phyloP scores from a whole-genome alignment of 768 basidiomycete species.

The Phlebiopsis flavidoalba region DNA sequence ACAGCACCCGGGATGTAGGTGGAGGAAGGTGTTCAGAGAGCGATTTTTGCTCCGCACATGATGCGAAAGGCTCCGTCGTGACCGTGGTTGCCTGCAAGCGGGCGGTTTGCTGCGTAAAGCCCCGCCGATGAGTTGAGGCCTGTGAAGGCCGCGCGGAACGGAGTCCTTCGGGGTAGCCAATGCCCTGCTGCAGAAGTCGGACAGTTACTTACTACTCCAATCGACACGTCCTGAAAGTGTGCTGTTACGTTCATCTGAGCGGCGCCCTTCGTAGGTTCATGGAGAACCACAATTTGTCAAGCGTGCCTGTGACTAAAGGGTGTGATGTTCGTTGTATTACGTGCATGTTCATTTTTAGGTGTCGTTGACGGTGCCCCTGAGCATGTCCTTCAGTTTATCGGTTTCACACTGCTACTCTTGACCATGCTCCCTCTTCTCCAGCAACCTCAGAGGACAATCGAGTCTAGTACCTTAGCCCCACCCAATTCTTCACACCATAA shows the following conservation, averaged over 20 bases:
- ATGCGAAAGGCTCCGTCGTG: constrained; percentile 88
- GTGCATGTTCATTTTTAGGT: no score
- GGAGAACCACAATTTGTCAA: constrained; percentile 78
- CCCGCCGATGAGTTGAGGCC: constrained; percentile 39
- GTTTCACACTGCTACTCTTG: constrained; percentile 77
- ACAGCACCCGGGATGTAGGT: constrained; percentile 81
- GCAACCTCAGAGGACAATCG: constrained; percentile 30
- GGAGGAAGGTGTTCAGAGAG: constrained; percentile 97
- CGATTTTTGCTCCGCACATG: constrained; percentile 88
- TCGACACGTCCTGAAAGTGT: constrained; percentile 90
- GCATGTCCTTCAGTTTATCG: constrained; percentile 63
- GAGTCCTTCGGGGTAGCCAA: constrained; percentile 6
- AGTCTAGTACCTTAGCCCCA: constrained; percentile 28
- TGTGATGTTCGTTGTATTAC: no score
- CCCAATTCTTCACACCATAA: constrained; percentile 88
- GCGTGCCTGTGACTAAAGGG: constrained; percentile 78
- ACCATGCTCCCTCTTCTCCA: constrained; percentile 33
- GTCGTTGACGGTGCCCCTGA: no score
- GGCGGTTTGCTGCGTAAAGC: constrained; percentile 45
- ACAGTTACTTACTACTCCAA: constrained; percentile 65
- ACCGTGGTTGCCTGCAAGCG: constrained; percentile 80
- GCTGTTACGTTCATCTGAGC: constrained; percentile 88
- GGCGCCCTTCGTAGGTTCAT: constrained; percentile 96
- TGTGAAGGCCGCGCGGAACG: constrained; percentile 37
- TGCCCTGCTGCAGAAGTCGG: constrained; percentile 48